These are phyloP conservation scores for Coniophora puteana DNA, from an alignment of 1,284 basidiomycete species.

Conservation along the genomic window DNA sequence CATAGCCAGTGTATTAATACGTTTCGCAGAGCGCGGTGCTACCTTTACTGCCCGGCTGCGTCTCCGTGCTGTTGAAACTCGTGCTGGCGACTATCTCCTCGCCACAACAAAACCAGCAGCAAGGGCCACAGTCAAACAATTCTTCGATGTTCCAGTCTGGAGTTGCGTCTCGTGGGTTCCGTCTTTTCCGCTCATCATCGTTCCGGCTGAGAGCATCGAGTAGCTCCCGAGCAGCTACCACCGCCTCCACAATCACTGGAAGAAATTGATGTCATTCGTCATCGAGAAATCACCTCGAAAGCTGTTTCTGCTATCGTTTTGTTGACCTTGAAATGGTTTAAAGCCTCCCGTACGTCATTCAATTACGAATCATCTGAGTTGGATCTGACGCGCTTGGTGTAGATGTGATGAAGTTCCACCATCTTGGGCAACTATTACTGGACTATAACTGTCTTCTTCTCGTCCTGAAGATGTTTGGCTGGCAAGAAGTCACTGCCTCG, in stretches of 20 bases:
- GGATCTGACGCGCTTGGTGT: slow-evolving; percentile 8
- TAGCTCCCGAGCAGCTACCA: slow-evolving; percentile 61
- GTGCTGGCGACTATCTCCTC: slow-evolving; percentile 87
- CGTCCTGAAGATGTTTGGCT: slow-evolving; percentile 96
- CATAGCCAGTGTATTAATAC: slow-evolving; percentile 3
- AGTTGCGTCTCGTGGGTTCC: slow-evolving; percentile 59
- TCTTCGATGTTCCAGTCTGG: slow-evolving; percentile 67
- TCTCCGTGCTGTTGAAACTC: slow-evolving; percentile 87
- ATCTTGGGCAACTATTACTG: slow-evolving; percentile 90
- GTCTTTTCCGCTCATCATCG: slow-evolving; percentile 1
- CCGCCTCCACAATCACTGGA: slow-evolving; percentile 82
- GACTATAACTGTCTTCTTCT: slow-evolving; percentile 95
- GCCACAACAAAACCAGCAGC: slow-evolving; percentile 53
- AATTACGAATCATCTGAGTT: slow-evolving; percentile 1
- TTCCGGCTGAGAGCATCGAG: slow-evolving; percentile 9
- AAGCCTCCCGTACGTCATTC: slow-evolving; percentile 79
- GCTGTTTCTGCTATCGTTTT: slow-evolving; percentile 94
- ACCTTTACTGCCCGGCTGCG: slow-evolving; percentile 81
- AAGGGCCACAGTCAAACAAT: slow-evolving; percentile 53
- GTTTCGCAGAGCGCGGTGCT: slow-evolving; percentile 64
- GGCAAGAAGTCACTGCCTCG: slow-evolving; percentile 85
- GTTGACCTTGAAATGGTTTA: slow-evolving; percentile 96
- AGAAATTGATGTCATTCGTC: slow-evolving; percentile 91
- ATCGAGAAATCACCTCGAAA: slow-evolving; percentile 97
- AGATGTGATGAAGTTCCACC: slow-evolving; percentile 99